A percentile compares a stretch with the other conserved stretches of the same genome.
Conservation (phyloP, 2,329 filamentous ascomycete species). For the Beauveria scarabaeidicola region DNA sequence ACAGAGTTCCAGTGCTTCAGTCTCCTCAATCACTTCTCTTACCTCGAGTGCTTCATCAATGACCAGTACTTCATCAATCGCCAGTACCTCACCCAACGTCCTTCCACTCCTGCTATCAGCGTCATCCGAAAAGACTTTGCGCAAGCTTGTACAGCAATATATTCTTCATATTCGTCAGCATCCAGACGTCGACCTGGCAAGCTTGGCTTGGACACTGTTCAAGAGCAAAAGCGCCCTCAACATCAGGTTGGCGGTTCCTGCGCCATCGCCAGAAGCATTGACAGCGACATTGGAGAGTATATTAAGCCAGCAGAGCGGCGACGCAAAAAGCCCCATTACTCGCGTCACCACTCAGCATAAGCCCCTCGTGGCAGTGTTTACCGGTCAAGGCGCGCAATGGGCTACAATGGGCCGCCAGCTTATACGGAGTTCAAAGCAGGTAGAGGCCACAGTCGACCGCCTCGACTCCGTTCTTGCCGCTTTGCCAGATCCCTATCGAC, state of each 20-base stretch:
- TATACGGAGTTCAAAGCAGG: conserved; percentile 19
- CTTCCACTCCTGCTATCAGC: conserved; percentile 16
- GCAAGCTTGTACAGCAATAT: neutral
- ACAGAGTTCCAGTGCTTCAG: neutral
- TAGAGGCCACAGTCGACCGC: conserved; percentile 16
- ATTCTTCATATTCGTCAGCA: neutral
- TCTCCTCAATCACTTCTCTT: neutral
- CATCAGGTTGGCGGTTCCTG: neutral
- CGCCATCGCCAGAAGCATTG: neutral
- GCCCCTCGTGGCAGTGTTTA: conserved; percentile 19
- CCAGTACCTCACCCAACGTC: neutral
- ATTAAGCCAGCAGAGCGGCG: neutral
- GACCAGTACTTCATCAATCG: neutral
- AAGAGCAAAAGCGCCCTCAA: neutral
- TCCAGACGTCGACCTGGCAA: neutral
- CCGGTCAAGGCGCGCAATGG: conserved; percentile 25
- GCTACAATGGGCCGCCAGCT: conserved; percentile 23
- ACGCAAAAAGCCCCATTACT: neutral
- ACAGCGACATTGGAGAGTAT: neutral
- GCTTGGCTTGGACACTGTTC: neutral
- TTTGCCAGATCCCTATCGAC: conserved; percentile 17
- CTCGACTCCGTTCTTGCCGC: conserved; percentile 20
- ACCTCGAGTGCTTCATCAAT: neutral
- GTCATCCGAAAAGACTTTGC: conserved; percentile 7
- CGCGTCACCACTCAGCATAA: neutral